Conservation (phyloP, 768 basidiomycete species). For the Suillus ampliporus region DNA sequence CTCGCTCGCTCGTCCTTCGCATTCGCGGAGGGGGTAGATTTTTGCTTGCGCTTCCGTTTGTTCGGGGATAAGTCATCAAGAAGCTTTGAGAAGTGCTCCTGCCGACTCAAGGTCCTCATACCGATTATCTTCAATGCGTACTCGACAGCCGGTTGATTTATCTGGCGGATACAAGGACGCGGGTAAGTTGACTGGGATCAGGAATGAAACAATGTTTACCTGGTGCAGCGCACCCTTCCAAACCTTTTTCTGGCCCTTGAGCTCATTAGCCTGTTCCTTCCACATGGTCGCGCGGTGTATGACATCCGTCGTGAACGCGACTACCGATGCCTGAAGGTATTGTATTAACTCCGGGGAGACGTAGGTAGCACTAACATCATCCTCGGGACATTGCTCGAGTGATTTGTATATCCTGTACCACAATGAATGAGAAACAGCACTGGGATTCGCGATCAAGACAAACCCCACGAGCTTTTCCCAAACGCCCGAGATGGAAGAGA, state of each 20-base stretch:
- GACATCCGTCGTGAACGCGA: slow-evolving; percentile 56
- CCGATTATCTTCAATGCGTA: slow-evolving; percentile 58
- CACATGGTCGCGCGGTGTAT: slow-evolving; percentile 57
- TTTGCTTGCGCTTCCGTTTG: slow-evolving; percentile 13
- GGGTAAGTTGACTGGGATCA: neutral
- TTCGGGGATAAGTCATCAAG: slow-evolving; percentile 19
- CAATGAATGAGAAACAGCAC: slow-evolving; percentile 23
- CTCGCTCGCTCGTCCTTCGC: slow-evolving; percentile 23
- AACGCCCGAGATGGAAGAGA: slow-evolving; percentile 42
- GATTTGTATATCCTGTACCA: slow-evolving; percentile 30
- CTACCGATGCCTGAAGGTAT: slow-evolving; percentile 49
- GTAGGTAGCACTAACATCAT: slow-evolving; percentile 25
- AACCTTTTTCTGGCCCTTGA: slow-evolving; percentile 64
- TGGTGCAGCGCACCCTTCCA: slow-evolving; percentile 48
- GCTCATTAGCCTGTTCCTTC: slow-evolving; percentile 60
- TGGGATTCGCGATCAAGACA: slow-evolving; percentile 30
- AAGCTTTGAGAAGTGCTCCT: slow-evolving; percentile 47
- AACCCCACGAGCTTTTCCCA: slow-evolving; percentile 50
- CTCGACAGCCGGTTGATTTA: slow-evolving; percentile 48
- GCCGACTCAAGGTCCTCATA: slow-evolving; percentile 41
- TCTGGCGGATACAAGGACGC: slow-evolving; percentile 37
- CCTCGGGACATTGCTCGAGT: slow-evolving; percentile 30
- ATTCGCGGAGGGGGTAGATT: slow-evolving; percentile 4
- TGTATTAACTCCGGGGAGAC: slow-evolving; percentile 47
- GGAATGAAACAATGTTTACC: neutral